Evolutionary conservation across 1,284 basidiomycete genomes (phyloP), one percentile per base, ranked within the genome.

Genomic region (Coniferiporia sulphurascens): DNA sequence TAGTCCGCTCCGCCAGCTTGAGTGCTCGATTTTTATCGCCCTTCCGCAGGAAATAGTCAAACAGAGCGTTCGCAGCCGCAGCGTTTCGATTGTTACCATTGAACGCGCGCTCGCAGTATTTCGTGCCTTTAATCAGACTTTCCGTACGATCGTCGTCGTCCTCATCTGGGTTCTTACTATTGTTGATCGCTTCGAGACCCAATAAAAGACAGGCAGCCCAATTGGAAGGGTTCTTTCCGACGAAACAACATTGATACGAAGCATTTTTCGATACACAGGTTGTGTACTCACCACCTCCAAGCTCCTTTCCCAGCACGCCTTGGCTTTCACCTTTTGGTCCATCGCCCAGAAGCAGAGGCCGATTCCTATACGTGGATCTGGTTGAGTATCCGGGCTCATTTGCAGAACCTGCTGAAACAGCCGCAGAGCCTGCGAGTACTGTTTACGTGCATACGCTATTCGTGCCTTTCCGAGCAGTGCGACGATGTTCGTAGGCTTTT

Each of bases 321-420:
- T 85, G 0, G 95, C 95, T 64, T 86, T 87, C 2, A 78, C 77
- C 61, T 86, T 86, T 66, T 95, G 85, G 57, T 89, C 89, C 72
- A 96, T 78, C 9, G 89, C 83, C 90, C 91, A 97, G 17, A 93
- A 79, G 72, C 95, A 96, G 7, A 97, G 75, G 8, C 95, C 95
- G 43, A 98, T 92, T 15, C 95, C 95, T 64, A 97, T 90, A 13
- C 95, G 82, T 34, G 95, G 95, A 71, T 98, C 95, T 0, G 95
- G 95, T 21, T 80, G 75, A 72, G 89, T 91, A 12, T 80, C 73
- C 0, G 95, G 93, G 55, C 85, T 86, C 48, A 91, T 79, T 48
- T 81, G 76, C 13, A 98, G 79, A 12, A 95, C 86, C 58, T 86
- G 84, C 70, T 96, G 95, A 71, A 96, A 97, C 2, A 86, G 71